Evolutionary conservation across 202 grass and related monocot genomes (phyloP), one percentile per base, ranked within the genome.

Genomic region (Schoenoplectus tabernaemontani): DNA sequence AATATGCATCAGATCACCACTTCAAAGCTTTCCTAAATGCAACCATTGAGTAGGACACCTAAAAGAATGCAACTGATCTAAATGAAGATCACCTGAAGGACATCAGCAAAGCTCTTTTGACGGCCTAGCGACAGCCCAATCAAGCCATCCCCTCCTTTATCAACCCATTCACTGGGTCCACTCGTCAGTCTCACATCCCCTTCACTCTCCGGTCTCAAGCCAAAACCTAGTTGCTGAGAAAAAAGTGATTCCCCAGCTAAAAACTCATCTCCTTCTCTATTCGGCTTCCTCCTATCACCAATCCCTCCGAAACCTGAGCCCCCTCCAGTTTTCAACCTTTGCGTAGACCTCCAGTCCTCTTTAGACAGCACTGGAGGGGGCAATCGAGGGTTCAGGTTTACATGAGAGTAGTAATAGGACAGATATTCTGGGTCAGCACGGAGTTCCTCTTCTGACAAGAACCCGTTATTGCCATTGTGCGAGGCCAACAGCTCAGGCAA

Each of bases 301-400:
- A 93, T 97, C 28, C 93, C 93, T 64, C 93, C 90, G 28, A 87
- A 51, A 12, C 83, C 88, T 23, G 87, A 83, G 39, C 51, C 80
- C 5, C 86, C 86, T 19, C 11, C 57, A 3, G 80, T 81, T 72
- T 97, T 91, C 68, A 97, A 74, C 70, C 89, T 87, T 53, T 93
- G 93, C 13, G 91, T 97, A 48, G 93, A 97, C 76, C 90, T 79
- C 91, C 90, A 97, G 77, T 97, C 93, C 85, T 97, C 93, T 79
- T 93, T 97, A 22, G 93, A 93, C 7, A 97, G 87, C 43, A 89
- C 83, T n/a, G 93, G 93, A 39, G 93, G 93, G 5, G 93, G 90
- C 46, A 97, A 81, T 67, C 93, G 76, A 1, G 93, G 93, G 85
- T 97, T 97, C 33, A 97, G 88, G 85, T 97, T 97, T 23, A 81